Conservation (phyloP, 495 filamentous ascomycete species). For the Ascobolus immersus region DNA sequence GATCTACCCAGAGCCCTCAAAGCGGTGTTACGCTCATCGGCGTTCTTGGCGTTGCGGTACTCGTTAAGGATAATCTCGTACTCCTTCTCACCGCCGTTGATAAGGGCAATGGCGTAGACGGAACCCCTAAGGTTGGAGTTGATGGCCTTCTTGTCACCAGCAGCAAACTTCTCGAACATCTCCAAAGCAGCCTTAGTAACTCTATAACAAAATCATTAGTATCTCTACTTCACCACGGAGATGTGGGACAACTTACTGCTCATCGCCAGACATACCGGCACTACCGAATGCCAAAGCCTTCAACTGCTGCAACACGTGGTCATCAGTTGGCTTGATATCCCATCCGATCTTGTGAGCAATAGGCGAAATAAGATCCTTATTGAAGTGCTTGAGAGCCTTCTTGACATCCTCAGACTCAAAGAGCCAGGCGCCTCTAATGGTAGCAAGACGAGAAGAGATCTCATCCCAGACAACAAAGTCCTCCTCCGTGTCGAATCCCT, state of each 20-base stretch:
- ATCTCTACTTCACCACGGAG: background rate
- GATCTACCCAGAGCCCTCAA: constrained; percentile 64
- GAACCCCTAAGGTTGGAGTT: constrained; percentile 46
- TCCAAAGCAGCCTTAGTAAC: constrained; percentile 38
- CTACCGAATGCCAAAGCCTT: constrained; percentile 42
- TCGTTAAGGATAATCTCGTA: constrained; percentile 58
- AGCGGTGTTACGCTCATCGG: constrained; percentile 88
- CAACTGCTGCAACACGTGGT: constrained; percentile 72
- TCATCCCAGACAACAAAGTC: constrained; percentile 93
- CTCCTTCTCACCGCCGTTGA: constrained; percentile 48
- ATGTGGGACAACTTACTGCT: constrained; percentile 14
- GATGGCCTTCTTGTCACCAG: constrained; percentile 40
- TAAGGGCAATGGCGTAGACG: constrained; percentile 46
- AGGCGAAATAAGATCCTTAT: constrained; percentile 42
- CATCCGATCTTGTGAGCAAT: constrained; percentile 74
- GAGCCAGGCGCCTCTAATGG: constrained; percentile 58
- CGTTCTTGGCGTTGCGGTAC: constrained; percentile 61
- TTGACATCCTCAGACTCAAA: constrained; percentile 54
- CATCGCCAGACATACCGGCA: constrained; percentile 40
- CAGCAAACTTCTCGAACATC: constrained; percentile 45
- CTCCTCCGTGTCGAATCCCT: constrained; percentile 56
- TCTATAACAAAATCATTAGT: background rate
- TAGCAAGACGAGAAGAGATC: constrained; percentile 47
- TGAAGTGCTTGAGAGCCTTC: constrained; percentile 57
- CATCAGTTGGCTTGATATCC: constrained; percentile 59